These are phyloP conservation scores for Scheffersomyces quercinus DNA, from an alignment of 1,139 yeast species.

Conservation along the genomic window DNA sequence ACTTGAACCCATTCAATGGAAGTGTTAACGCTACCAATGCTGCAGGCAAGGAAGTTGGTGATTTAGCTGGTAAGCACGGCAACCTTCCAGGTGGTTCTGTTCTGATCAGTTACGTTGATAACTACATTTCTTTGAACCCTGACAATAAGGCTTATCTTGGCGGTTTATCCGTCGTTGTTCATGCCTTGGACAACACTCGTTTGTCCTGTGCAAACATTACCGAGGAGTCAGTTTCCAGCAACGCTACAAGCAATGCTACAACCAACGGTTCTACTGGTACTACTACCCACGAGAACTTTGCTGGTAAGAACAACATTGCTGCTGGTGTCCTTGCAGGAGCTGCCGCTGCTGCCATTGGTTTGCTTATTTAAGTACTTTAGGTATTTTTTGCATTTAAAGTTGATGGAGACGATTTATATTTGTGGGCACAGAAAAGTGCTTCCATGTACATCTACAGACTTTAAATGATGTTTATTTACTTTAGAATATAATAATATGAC, in stretches of 20 bases:
- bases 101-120: constrained; percentile 30
- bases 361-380: constrained; percentile 12
- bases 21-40: constrained; percentile 22
- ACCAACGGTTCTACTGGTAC: constrained; percentile 5
- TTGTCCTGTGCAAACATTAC: constrained; percentile 45
- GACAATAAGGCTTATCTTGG: constrained; percentile 37
- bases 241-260: constrained; percentile 7
- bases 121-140: constrained; percentile 40
- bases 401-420: too few relatives aligned
- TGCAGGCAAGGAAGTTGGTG: constrained; percentile 37
- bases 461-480: too few relatives aligned
- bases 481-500: too few relatives aligned
- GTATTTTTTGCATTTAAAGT: too few relatives aligned
- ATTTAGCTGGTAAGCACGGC: constrained; percentile 46
- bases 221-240: constrained; percentile 7
- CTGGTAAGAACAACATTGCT: constrained; percentile 10
- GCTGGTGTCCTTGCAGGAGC: constrained; percentile 19
- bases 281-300: not conserved
- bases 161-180: constrained; percentile 39
- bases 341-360: constrained; percentile 12
- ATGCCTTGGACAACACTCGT: constrained; percentile 32
- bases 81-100: constrained; percentile 25
- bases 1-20: constrained; percentile 45
- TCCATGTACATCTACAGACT: too few relatives aligned
- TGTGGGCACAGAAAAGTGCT: too few relatives aligned